phyloP scores from a whole-genome alignment of 352 stramenopile genomes.

The Phytophthora crassamura region DNA sequence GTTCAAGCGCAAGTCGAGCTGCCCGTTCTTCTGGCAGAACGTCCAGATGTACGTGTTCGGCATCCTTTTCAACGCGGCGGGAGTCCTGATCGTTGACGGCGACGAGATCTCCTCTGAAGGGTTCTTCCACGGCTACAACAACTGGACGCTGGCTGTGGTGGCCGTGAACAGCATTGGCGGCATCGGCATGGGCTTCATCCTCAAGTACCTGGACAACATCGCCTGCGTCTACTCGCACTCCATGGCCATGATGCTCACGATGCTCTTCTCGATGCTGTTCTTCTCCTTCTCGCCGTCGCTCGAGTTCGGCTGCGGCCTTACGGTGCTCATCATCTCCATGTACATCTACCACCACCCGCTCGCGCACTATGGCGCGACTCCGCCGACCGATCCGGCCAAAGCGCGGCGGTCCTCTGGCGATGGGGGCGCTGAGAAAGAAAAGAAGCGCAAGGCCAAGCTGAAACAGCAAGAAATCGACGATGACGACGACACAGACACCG shows the following conservation, averaged over 20 bases:
- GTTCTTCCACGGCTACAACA: constrained; percentile 86
- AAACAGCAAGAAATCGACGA: constrained; percentile 23
- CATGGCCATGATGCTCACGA: constrained; percentile 91
- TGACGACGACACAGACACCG: constrained; percentile 24
- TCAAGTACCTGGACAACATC: constrained; percentile 93
- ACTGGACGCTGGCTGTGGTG: constrained; percentile 81
- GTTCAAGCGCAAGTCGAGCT: constrained; percentile 81
- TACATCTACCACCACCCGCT: constrained; percentile 87
- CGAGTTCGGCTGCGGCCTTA: constrained; percentile 84
- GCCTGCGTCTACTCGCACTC: constrained; percentile 86
- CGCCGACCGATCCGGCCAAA: constrained; percentile 12
- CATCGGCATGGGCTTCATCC: constrained; percentile 80
- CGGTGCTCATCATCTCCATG: constrained; percentile 86
- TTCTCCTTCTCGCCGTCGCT: constrained; percentile 85
- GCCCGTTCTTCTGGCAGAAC: constrained; percentile 87
- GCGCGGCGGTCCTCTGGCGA: constrained; percentile 24
- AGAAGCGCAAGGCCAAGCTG: constrained; percentile 23
- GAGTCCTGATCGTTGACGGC: constrained; percentile 56
- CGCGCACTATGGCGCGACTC: constrained; percentile 17
- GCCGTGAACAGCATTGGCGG: constrained; percentile 77
- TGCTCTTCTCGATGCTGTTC: constrained; percentile 88
- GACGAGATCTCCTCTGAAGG: constrained; percentile 51
- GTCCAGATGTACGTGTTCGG: constrained; percentile 82
- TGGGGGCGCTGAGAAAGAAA: constrained; percentile 20
- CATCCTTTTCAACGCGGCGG: constrained; percentile 82